Evolutionary conservation across 306 rosid species (phyloP).

Genomic region (Dalbergia oliveri): DNA sequence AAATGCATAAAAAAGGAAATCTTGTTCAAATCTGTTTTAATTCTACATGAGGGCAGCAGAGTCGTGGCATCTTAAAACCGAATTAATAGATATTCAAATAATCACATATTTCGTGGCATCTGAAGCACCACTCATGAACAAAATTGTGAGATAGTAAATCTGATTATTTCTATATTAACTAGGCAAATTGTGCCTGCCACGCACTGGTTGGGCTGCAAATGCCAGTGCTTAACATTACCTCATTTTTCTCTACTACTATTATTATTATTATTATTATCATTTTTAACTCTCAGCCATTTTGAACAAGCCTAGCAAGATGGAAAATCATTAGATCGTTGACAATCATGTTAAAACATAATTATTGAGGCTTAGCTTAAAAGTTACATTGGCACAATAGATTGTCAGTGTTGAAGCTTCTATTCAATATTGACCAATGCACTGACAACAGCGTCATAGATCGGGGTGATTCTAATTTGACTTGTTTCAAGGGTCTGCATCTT

Average conservation of each 20-base stretch:
- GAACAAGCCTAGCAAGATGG: not conserved
- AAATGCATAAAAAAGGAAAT: too few species aligned
- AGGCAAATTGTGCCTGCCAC: not conserved
- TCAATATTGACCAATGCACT: not conserved
- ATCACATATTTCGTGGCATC: not conserved
- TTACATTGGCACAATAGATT: slow-evolving; percentile 7
- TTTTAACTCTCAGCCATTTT: not conserved
- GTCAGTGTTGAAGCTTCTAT: slow-evolving; percentile 13
- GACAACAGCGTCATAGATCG: not conserved
- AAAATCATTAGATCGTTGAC: slow-evolving; percentile 1
- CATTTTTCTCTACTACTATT: not conserved
- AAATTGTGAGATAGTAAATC: not conserved
- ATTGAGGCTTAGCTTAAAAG: slow-evolving; percentile 4
- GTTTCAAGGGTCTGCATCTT: slow-evolving; percentile 66
- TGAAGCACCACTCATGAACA: not conserved
- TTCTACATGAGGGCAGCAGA: too few species aligned
- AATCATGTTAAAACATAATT: slow-evolving; percentile 1
- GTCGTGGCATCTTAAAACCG: too few species aligned
- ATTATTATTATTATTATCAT: not conserved
- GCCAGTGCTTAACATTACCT: not conserved
- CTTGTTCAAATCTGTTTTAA: too few species aligned
- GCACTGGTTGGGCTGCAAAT: not conserved
- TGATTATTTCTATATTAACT: not conserved
- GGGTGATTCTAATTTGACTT: not conserved
- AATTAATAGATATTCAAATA: too few species aligned